These are phyloP conservation scores for Boletales sp. DNA, from an alignment of 768 basidiomycete species.

Conservation along the genomic window DNA sequence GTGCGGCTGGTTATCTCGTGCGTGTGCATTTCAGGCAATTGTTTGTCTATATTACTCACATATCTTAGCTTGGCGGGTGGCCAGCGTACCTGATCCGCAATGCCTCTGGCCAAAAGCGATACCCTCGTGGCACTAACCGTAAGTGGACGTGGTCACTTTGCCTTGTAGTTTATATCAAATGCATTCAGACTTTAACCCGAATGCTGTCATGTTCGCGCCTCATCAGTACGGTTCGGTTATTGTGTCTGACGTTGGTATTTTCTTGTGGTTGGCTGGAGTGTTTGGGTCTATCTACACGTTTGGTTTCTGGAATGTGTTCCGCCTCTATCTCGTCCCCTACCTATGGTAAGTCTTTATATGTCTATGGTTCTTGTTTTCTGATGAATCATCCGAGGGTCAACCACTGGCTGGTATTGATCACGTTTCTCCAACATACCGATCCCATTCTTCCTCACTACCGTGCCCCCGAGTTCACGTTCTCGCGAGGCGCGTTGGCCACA, in stretches of 20 bases:
- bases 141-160: constrained; percentile 26
- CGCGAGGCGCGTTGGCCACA: constrained; percentile 89
- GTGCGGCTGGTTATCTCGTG: constrained; percentile 59
- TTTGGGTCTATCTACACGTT: constrained; percentile 51
- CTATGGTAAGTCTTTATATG: constrained; percentile 50
- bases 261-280: constrained; percentile 65
- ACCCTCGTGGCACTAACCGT: constrained; percentile 81
- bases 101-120: constrained; percentile 79
- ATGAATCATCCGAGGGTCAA: constrained; percentile 52
- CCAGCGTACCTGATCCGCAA: constrained; percentile 79
- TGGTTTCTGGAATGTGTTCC: constrained; percentile 71
- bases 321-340: constrained; percentile 84
- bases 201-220: constrained; percentile 76
- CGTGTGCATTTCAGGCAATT: constrained; percentile 13
- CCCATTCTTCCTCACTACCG: constrained; percentile 93
- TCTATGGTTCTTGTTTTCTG: neutral
- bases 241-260: constrained; percentile 78
- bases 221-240: constrained; percentile 76
- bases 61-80: constrained; percentile 72
- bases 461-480: constrained; percentile 84
- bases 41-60: neutral
- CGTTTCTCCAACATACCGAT: constrained; percentile 98
- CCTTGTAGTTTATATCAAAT: neutral
- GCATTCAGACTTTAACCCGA: constrained; percentile 68
- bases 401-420: constrained; percentile 95